Evolutionary conservation across 2,329 filamentous ascomycete genomes (phyloP).

Genomic region (Epichloe uncinata): DNA sequence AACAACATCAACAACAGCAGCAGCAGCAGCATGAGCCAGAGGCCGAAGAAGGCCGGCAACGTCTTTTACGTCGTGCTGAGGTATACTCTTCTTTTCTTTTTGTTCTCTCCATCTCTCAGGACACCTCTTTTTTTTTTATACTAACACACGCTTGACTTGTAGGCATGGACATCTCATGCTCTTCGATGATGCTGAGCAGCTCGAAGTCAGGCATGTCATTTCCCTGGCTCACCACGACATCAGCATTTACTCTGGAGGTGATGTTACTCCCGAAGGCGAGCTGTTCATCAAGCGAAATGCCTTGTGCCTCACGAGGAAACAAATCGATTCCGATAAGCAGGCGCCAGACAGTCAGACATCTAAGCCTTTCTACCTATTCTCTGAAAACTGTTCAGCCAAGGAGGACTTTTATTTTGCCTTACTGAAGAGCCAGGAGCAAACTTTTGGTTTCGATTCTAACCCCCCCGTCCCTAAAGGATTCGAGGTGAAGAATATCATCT

Average conservation of each 20-base stretch:
- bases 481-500: conserved; percentile 75
- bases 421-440: conserved; percentile 68
- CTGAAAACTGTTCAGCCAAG: conserved; percentile 89
- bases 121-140: background rate
- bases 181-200: conserved; percentile 88
- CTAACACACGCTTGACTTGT: conserved; percentile 2
- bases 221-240: conserved; percentile 83
- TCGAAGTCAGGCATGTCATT: conserved; percentile 93
- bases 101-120: background rate
- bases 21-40: conserved; percentile 33
- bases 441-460: conserved; percentile 36
- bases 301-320: conserved; percentile 61
- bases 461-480: conserved; percentile 67
- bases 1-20: conserved; percentile 31
- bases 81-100: conserved; percentile 30
- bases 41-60: conserved; percentile 59
- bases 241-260: conserved; percentile 70
- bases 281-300: conserved; percentile 93
- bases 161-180: conserved; percentile 95
- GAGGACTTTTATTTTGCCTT: conserved; percentile 97
- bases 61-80: conserved; percentile 87
- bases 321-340: conserved; percentile 34
- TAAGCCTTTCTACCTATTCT: conserved; percentile 88
- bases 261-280: conserved; percentile 74
- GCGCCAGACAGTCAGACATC: conserved; percentile 44